Base-by-base conservation (phyloP, 2,329 filamentous ascomycete genomes). In the Pseudocercospora fuligena region DNA sequence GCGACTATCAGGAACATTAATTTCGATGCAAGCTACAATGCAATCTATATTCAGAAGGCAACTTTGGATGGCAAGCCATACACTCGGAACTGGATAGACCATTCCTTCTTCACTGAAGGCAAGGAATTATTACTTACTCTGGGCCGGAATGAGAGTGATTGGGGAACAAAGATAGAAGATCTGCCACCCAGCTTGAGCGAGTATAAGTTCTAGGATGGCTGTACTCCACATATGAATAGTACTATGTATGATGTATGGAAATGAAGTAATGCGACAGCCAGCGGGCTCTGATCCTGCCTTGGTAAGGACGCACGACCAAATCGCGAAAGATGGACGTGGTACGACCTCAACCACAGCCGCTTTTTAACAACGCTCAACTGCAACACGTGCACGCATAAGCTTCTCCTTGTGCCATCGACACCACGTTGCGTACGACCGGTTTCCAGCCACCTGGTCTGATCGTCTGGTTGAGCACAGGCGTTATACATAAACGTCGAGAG, bases 51-150 rank as follows among this genome's bases (percentile, higher is more conserved):
- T 2, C 80, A 82, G 69, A 78, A 71, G 8, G 80, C 77, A 5
- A 80, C 65, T 63, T 61, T 81, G 53, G 74, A 82, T 66, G 80
- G 79, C 0, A 58, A 77, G 67, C 64, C 69, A 19, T 81, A 80
- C 57, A 78, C 73, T 7, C 78, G 72, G 70, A 82, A 78, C 58
- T 82, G 80, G 80, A 79, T 82, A 60, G 76, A 75, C 5, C 80
- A 82, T 71, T 74, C 76, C 51, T 82, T 82, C 67, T 81, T 82
- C 59, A 74, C 74, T 21, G 57, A 78, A 25, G 79, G 79, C 0
- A 74, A 76, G 70, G 80, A 80, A 49, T 70, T 82, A 61, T 75
- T 73, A 54, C 63, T 82, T n/a, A 66, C 66, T 33, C 29, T 72
- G 4, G 81, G 80, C 0, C 73, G 72, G 16, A 74, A 65, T 61